These are phyloP conservation scores for Ophiocordyceps robertsii DNA, from an alignment of 2,329 filamentous ascomycete species.

Conservation along the genomic window DNA sequence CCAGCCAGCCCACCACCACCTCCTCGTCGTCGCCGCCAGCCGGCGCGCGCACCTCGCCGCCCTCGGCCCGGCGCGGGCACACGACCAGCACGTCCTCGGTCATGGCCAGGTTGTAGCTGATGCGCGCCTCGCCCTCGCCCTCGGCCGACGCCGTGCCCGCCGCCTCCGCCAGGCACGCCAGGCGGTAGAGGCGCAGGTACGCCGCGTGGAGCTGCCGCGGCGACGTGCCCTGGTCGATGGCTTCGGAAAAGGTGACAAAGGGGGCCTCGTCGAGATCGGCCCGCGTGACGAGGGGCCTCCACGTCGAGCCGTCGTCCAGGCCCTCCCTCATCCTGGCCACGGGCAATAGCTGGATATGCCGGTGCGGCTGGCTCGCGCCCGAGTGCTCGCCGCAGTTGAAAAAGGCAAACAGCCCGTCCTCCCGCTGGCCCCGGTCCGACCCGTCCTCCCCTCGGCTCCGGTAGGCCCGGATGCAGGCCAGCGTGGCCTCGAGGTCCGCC, in stretches of 20 bases:
- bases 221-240: constrained; percentile 19
- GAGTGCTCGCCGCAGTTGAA: constrained; percentile 59
- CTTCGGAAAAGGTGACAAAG: constrained; percentile 30
- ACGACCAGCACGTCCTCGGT: constrained; percentile 39
- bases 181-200: constrained; percentile 35
- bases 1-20: constrained; percentile 28
- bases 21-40: constrained; percentile 13
- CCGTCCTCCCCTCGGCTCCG: constrained; percentile 15
- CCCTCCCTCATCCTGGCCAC: constrained; percentile 48
- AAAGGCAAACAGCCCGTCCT: constrained; percentile 43
- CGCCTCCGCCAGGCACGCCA: constrained; percentile 23
- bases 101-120: constrained; percentile 53
- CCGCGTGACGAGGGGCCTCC: constrained; percentile 34
- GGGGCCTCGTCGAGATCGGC: constrained; percentile 20
- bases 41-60: constrained; percentile 17
- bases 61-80: constrained; percentile 40
- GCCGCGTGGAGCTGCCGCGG: constrained; percentile 21
- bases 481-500: constrained; percentile 46
- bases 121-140: constrained; percentile 27
- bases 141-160: constrained; percentile 5
- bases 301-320: constrained; percentile 20
- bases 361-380: constrained; percentile 58
- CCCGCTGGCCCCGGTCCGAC: not conserved
- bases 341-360: constrained; percentile 60
- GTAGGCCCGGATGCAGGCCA: constrained; percentile 48